Percentiles rank a stretch among this genome's conserved stretches.
Conservation (phyloP, 768 basidiomycete genomes). For the Trametes maxima region DNA sequence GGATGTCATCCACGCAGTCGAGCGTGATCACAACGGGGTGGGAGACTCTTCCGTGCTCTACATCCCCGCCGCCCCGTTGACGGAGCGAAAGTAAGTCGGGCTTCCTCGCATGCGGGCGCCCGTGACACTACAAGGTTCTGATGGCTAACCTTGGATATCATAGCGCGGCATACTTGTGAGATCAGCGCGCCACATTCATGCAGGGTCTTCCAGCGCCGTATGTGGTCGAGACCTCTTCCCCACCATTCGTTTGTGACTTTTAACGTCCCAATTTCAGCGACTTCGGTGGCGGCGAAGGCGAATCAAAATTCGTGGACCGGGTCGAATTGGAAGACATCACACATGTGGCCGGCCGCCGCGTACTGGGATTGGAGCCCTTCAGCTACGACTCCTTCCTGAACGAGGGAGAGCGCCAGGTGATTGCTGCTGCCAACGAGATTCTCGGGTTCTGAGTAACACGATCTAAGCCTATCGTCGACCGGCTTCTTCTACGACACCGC, state of each 20-base stretch:
- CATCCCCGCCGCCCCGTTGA: constrained; percentile 71
- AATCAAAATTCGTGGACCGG: constrained; percentile 41
- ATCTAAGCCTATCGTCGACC: constrained; percentile 16
- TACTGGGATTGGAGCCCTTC: constrained; percentile 49
- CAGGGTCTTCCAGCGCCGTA: constrained; percentile 58
- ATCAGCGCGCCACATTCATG: constrained; percentile 65
- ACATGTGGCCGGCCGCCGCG: constrained; percentile 38
- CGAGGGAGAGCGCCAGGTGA: constrained; percentile 21
- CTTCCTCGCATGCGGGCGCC: neutral
- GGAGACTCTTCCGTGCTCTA: constrained; percentile 74
- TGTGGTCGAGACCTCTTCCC: constrained; percentile 30
- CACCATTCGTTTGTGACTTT: constrained; percentile 24
- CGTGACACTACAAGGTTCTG: neutral
- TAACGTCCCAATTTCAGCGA: constrained; percentile 39
- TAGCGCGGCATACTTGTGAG: constrained; percentile 57
- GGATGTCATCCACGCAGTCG: constrained; percentile 51
- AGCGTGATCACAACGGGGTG: constrained; percentile 52
- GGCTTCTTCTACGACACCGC: constrained; percentile 2
- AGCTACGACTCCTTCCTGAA: constrained; percentile 8
- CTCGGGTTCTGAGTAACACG: constrained; percentile 17
- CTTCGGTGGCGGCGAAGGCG: constrained; percentile 54
- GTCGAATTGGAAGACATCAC: constrained; percentile 43
- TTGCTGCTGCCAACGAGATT: constrained; percentile 34
- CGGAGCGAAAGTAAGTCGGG: constrained; percentile 44
- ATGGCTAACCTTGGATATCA: neutral